These are phyloP conservation scores for Biancaea sappan DNA, from an alignment of 306 rosid species.

Conservation along the genomic window DNA sequence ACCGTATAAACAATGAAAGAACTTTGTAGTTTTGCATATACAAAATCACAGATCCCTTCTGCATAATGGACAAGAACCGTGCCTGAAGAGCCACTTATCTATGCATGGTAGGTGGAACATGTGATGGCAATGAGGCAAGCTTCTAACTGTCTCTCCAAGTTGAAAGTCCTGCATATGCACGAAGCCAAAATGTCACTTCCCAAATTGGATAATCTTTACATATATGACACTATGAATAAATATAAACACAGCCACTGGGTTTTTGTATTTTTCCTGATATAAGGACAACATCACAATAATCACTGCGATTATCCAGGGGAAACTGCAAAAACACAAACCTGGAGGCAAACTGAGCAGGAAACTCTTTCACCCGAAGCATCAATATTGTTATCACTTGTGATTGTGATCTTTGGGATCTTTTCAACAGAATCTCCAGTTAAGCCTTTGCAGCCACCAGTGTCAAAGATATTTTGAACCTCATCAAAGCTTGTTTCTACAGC, in stretches of 20 bases:
- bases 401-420: conserved; percentile 77
- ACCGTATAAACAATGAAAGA: conserved; percentile 54
- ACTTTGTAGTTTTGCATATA: conserved; percentile 46
- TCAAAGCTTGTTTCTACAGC: conserved; percentile 86
- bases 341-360: conserved; percentile 95
- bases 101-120: conserved; percentile 98
- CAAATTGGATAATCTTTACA: conserved; percentile 1
- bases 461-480: conserved; percentile 85
- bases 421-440: conserved; percentile 85
- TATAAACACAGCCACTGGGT: not conserved
- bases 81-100: conserved; percentile 95
- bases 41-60: conserved; percentile 91
- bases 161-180: conserved; percentile 74
- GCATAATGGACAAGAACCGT: conserved; percentile 98
- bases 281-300: not conserved
- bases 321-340: conserved; percentile 51
- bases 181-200: conserved; percentile 33
- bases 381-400: conserved; percentile 58
- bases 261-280: not conserved
- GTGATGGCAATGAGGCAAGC: conserved; percentile 97
- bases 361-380: conserved; percentile 88
- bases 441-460: conserved; percentile 83
- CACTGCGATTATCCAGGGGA: not conserved
- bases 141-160: conserved; percentile 92
- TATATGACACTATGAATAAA: not conserved